Base-by-base conservation (phyloP, 2,329 filamentous ascomycete genomes). In the Diaporthe citri region DNA sequence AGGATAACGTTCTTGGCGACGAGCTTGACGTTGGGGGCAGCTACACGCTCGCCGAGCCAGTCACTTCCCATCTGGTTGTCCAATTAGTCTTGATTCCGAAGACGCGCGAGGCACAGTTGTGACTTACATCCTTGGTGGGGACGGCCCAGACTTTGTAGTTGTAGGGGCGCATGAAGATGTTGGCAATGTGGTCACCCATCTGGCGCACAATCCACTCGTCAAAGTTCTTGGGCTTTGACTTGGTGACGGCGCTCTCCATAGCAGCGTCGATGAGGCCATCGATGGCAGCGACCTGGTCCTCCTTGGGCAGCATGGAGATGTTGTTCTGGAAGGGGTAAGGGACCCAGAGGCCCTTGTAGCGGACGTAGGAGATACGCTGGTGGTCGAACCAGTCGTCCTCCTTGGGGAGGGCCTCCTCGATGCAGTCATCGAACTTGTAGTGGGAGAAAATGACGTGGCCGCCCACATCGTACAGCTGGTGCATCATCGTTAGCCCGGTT, bases 71-170 rank as follows among this genome's bases (percentile, higher is more conserved):
- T 99, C 96, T 98, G 22, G 79, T 39, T 13, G 31, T 36, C 34
- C 43, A 17, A 20, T 76, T 60, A 76, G 75, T 34, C 70, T 71
- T 52, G 6, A 39, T 28, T 17, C 22, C 6, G 13, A 10, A 39
- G 20, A 20, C 28, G 41, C 6, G 41, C 25, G 4, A 15, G 57
- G 60, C 36, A 48, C 31, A 20, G 55, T 15, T 43, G 20, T 48
- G 41, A 52, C 89, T 81, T 90, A 97, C 95, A 92, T 97, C 97
- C 80, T 94, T 98, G 74, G 96, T 98, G 75, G 97, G 97, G 81
- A 98, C 96, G 77, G 97, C 97, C 97, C 97, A 99, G 84, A 99
- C 97, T 89, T 99, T 99, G 93, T 93, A 99, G 92, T 99, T 99
- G 91, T 99, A 99, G 72, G 97, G 97, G 81, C 97, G 91, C 97